A percentile compares a stretch with the other conserved stretches of the same genome.
Evolutionary conservation across 441 rosid genomes (phyloP).

Genomic region (Flueggea neowawraea): DNA sequence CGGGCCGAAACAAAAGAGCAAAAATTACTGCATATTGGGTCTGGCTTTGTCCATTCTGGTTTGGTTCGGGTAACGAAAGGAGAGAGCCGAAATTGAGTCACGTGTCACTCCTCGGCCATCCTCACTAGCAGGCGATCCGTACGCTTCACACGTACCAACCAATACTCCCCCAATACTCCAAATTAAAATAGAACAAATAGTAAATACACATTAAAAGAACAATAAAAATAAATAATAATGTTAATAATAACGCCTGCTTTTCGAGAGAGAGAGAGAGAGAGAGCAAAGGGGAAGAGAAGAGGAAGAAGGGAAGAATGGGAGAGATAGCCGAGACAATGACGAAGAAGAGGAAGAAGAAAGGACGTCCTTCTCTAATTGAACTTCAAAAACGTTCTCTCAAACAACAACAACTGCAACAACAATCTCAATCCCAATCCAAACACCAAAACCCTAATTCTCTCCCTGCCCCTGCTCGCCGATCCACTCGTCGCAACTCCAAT

Average conservation of each 20-base stretch:
- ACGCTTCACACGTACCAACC: too few relatives aligned
- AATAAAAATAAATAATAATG: slow-evolving; percentile 12
- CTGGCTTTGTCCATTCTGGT: too few relatives aligned
- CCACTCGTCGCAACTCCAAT: slow-evolving; percentile 41
- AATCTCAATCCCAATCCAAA: not conserved
- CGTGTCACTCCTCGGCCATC: too few relatives aligned
- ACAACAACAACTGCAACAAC: slow-evolving; percentile 39
- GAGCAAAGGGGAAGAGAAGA: slow-evolving; percentile 9
- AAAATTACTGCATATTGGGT: too few relatives aligned
- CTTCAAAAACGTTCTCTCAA: slow-evolving; percentile 85
- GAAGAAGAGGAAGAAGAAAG: slow-evolving; percentile 92
- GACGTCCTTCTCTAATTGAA: slow-evolving; percentile 86
- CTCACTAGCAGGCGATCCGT: too few relatives aligned
- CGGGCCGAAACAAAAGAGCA: too few relatives aligned
- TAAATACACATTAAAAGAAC: not conserved
- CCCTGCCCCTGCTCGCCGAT: slow-evolving; percentile 31
- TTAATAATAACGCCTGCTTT: slow-evolving; percentile 29
- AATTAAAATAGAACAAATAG: too few relatives aligned
- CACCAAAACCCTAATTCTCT: slow-evolving; percentile 48
- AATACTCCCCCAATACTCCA: too few relatives aligned
- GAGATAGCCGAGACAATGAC: slow-evolving; percentile 46
- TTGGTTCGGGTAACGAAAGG: too few relatives aligned
- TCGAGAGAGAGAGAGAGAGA: slow-evolving; percentile 14
- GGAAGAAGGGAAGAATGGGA: slow-evolving; percentile 31
- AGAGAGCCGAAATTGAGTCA: too few relatives aligned